A percentile compares a stretch with the other conserved stretches of the same genome.
Evolutionary conservation across 129 eudicot genomes (phyloP).

Genomic region (Gnaphalium uliginosum): DNA sequence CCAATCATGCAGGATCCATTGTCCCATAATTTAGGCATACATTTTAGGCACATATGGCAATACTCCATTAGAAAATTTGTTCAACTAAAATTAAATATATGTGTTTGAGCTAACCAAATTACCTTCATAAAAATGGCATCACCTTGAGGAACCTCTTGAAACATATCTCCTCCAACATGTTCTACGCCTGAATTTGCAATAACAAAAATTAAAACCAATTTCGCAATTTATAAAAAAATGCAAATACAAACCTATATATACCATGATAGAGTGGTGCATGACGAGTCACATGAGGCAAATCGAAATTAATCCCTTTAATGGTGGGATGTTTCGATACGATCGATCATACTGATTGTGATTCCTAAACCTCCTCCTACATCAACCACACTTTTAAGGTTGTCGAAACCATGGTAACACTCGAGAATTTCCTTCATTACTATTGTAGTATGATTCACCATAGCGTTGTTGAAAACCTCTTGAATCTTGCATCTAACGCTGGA

Average conservation of each 20-base stretch:
- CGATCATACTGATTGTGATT: conserved; percentile 23
- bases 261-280: conserved; percentile 37
- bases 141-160: conserved; percentile 47
- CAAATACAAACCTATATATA: neutral
- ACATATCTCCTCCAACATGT: conserved; percentile 61
- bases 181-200: conserved; percentile 31
- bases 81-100: neutral
- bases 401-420: conserved; percentile 37
- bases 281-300: conserved; percentile 40
- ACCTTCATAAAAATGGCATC: conserved; percentile 68
- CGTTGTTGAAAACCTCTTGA: conserved; percentile 39
- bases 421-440: conserved; percentile 34
- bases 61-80: no score
- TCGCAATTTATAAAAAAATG: neutral
- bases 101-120: neutral
- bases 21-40: neutral
- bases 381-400: conserved; percentile 31
- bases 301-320: conserved; percentile 43
- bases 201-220: neutral
- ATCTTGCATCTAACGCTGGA: conserved; percentile 27
- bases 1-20: conserved; percentile 50
- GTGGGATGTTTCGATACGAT: conserved; percentile 36
- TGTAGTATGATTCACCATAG: conserved; percentile 40
- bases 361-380: conserved; percentile 58
- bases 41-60: no score